Evolutionary conservation across 345 rosid species (phyloP), one percentile per base, ranked within the genome.

Genomic region (Raphanus sativus): DNA sequence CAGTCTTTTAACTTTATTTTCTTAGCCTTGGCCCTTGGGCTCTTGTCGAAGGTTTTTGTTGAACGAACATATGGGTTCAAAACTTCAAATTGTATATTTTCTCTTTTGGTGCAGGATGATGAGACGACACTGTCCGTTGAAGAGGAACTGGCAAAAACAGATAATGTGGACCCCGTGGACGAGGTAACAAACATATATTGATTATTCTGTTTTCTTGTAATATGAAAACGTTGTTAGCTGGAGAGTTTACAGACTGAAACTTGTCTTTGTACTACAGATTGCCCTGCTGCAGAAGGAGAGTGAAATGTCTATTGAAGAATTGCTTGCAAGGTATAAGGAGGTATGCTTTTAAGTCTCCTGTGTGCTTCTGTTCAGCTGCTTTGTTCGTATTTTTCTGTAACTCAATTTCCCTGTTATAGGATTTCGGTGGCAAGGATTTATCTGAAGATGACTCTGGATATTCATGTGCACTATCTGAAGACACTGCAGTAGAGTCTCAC

Each of bases 271-370:
- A 74, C 78, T 81, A 63, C 91, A 95, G 99, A 87, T 95, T 79
- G 81, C 87, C 3, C 79, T 95, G 75, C 88, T 95, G 82, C 90
- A 90, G 75, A 91, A 84, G 83, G 99, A 95, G 87, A 89, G 93
- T 81, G 99, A 92, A 83, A 87, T 91, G 48, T 87, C 99, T 6
- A 71, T 95, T 73, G 94, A 90, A 84, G 93, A 86, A 77, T 82
- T 95, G 87, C 93, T 92, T 83, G 89, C 93, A 82, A 89, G 92
- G 97, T 95, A 92, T 86, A 92, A 83, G 82, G 87, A 92, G 98
- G 99, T 95, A 91, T 76, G 93, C 83, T 64, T 21, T 83, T 70
- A 58, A 73, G 58, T 77, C 75, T 73, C 56, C 56, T 76, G 61
- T 77, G 29, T 82, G 67, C 80, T 36, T 77, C 17, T 67, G 65